Conservation (phyloP, 345 rosid species). For the Corchorus olitorius region DNA sequence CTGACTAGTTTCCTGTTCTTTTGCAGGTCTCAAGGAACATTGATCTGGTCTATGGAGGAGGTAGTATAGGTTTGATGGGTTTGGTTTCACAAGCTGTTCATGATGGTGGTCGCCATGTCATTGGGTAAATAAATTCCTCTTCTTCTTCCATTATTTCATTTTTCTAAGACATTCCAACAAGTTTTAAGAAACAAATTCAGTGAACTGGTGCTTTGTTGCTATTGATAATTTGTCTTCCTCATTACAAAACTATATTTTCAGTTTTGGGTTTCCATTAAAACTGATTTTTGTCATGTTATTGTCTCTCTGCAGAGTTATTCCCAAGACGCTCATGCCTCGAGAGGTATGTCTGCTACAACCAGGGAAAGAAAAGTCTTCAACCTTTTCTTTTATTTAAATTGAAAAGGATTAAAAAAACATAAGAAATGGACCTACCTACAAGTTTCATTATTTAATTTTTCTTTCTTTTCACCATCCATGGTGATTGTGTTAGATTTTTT, state of each 20-base stretch:
- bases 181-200: constrained; percentile 31
- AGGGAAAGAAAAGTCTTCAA: constrained; percentile 37
- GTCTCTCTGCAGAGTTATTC: constrained; percentile 93
- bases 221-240: constrained; percentile 16
- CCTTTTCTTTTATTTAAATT: constrained; percentile 36
- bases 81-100: constrained; percentile 98
- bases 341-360: constrained; percentile 81
- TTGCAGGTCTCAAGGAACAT: constrained; percentile 92
- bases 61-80: constrained; percentile 99
- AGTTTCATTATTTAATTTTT: constrained; percentile 10
- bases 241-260: constrained; percentile 22
- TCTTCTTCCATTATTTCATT: neutral
- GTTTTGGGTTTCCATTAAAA: constrained; percentile 32
- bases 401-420: neutral
- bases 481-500: constrained; percentile 25
- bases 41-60: constrained; percentile 99
- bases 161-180: constrained; percentile 4
- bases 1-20: constrained; percentile 24
- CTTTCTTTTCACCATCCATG: constrained; percentile 15
- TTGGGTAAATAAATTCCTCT: constrained; percentile 58
- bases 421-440: constrained; percentile 15
- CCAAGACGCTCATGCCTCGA: constrained; percentile 99
- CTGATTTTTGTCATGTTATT: constrained; percentile 68
- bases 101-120: constrained; percentile 99
- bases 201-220: constrained; percentile 26